Evolutionary conservation across 139 green algal species (phyloP).

Genomic region (Volvox africanus): DNA sequence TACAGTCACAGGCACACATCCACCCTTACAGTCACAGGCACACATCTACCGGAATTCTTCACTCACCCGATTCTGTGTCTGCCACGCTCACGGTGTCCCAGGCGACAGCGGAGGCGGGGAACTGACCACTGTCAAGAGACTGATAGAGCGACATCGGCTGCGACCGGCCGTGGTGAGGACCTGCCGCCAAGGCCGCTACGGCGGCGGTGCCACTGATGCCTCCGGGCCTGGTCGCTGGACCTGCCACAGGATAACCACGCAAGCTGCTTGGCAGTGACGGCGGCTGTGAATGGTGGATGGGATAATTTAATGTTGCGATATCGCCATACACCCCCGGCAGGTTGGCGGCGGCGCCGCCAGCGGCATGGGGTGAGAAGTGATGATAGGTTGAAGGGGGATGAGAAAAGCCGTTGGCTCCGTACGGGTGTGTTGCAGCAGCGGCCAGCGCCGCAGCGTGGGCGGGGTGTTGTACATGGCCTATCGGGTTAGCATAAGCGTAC

Average conservation of each 20-base stretch:
- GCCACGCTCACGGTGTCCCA: conserved; percentile 30
- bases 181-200: background rate
- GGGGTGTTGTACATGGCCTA: background rate
- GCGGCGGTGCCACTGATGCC: background rate
- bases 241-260: background rate
- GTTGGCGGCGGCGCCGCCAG: background rate
- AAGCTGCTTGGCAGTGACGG: conserved; percentile 15
- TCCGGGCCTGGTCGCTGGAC: background rate
- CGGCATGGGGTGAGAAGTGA: background rate
- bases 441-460: background rate
- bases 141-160: background rate
- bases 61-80: conserved; percentile 15
- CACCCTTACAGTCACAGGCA: background rate
- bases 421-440: conserved; percentile 3
- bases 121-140: background rate
- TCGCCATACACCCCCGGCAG: background rate
- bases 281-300: background rate
- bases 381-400: background rate
- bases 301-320: background rate
- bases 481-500: too few species aligned
- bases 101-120: background rate
- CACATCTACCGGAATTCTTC: background rate
- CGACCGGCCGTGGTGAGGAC: background rate
- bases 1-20: background rate
- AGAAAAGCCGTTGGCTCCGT: background rate